phyloP scores from a whole-genome alignment of 352 stramenopile genomes.

The Pythium dissimile region DNA sequence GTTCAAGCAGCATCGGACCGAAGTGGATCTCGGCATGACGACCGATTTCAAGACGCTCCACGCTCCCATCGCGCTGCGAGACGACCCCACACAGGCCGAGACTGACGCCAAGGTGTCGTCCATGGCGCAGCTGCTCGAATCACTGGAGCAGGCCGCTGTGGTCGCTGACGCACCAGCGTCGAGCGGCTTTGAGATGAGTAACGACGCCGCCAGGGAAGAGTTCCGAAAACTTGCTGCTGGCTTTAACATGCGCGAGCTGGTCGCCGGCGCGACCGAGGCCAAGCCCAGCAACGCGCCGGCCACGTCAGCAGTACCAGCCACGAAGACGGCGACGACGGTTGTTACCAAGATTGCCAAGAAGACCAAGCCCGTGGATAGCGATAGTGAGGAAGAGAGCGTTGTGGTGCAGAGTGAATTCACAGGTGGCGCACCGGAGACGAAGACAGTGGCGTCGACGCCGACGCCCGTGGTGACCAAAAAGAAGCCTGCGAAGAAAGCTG shows the following conservation, averaged over 20 bases:
- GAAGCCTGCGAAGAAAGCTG: slow-evolving; percentile 37
- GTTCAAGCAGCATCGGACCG: slow-evolving; percentile 30
- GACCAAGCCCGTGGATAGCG: slow-evolving; percentile 32
- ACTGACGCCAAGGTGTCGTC: slow-evolving; percentile 52
- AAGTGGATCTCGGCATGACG: slow-evolving; percentile 77
- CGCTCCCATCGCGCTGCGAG: slow-evolving; percentile 66
- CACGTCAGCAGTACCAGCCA: background rate
- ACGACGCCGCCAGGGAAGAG: slow-evolving; percentile 35
- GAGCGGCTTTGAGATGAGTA: slow-evolving; percentile 36
- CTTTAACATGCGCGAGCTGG: slow-evolving; percentile 40
- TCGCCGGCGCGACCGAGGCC: slow-evolving; percentile 28
- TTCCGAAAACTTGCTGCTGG: slow-evolving; percentile 63
- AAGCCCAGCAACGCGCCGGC: slow-evolving; percentile 8
- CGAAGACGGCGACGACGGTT: background rate
- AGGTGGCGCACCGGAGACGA: slow-evolving; percentile 14
- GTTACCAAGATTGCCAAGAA: slow-evolving; percentile 13
- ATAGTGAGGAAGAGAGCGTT: slow-evolving; percentile 71
- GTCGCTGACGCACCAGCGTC: slow-evolving; percentile 13
- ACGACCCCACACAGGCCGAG: slow-evolving; percentile 54
- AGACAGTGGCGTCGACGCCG: background rate
- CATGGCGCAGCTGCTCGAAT: slow-evolving; percentile 70
- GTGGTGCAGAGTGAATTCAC: slow-evolving; percentile 77
- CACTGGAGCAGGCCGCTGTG: slow-evolving; percentile 60
- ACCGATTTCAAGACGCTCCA: slow-evolving; percentile 80
- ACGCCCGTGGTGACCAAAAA: slow-evolving; percentile 21